phyloP scores from a whole-genome alignment of 805 yeast species.

The Ogataea pilisensis region DNA sequence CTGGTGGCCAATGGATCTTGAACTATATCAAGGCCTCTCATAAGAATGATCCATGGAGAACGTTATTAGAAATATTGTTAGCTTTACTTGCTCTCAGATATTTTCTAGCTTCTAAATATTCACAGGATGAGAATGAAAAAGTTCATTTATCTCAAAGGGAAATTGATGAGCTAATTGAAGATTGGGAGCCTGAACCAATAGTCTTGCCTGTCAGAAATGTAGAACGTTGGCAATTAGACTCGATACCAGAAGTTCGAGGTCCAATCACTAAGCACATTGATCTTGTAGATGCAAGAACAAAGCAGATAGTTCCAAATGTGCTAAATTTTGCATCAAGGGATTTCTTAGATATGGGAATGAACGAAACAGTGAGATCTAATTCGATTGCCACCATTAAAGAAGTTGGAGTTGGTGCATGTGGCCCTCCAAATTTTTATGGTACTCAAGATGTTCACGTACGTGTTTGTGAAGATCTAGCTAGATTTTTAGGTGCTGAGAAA shows the following conservation, averaged over 20 bases:
- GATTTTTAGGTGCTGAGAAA: slow-evolving; percentile 70
- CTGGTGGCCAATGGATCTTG: slow-evolving; percentile 56
- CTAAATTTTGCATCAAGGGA: slow-evolving; percentile 71
- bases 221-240: slow-evolving; percentile 59
- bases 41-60: slow-evolving; percentile 89
- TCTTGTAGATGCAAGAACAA: slow-evolving; percentile 28
- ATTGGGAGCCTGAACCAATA: slow-evolving; percentile 90
- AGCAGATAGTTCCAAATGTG: slow-evolving; percentile 32
- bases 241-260: slow-evolving; percentile 62
- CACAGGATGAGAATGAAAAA: slow-evolving; percentile 66
- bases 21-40: slow-evolving; percentile 82
- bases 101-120: slow-evolving; percentile 72
- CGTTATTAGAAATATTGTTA: slow-evolving; percentile 72
- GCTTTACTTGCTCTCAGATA: slow-evolving; percentile 80
- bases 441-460: slow-evolving; percentile 86
- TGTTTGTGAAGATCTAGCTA: slow-evolving; percentile 70
- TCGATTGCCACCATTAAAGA: slow-evolving; percentile 57
- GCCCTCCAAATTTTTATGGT: slow-evolving; percentile 97
- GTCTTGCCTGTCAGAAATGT: slow-evolving; percentile 48
- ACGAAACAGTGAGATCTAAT: slow-evolving; percentile 41
- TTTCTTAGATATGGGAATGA: slow-evolving; percentile 57
- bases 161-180: slow-evolving; percentile 76
- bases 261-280: slow-evolving; percentile 40
- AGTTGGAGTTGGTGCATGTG: slow-evolving; percentile 97
- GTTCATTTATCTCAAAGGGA: slow-evolving; percentile 60